Evolutionary conservation across 345 rosid species (phyloP), one percentile per base, ranked within the genome.

Genomic region (Gossypium longicalyx): DNA sequence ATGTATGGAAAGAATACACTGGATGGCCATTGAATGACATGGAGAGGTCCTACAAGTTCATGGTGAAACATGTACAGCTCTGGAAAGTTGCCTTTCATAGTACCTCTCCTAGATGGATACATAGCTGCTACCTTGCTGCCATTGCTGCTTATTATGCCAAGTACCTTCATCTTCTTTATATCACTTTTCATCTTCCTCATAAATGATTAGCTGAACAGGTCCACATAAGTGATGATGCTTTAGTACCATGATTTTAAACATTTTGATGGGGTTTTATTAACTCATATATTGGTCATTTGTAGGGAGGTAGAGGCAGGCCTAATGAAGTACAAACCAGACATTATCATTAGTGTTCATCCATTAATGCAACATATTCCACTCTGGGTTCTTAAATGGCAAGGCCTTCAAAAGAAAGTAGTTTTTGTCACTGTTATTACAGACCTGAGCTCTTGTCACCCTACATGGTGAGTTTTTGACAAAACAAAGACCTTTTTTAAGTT

Each of bases 231-330:
- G 23, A 2, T 70, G 25, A 56, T 71, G 75, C 53, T 43, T 69
- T 20, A 25, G 7, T 47, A 7, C 13, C 41, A 34, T 34, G 41
- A 5, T 34, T 12, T 47, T 47, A 10, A 47, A 47, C 16, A 47
- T 47, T 47, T 47, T 12, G 51, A 45, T 45, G 49, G 49, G 49
- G 3, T 9, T 45, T 45, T 45, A 45, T 45, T 2, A 8, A 45
- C 49, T 45, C 2, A 45, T 0, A 1, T 7, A 45, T 45, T 45
- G 41, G 41, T 1, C 41, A 34, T 34, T 3, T 78, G 78, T 62
- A 92, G 98, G 85, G 97, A 94, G 82, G 97, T 94, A 44, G 98
- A 94, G 80, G 98, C 97, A 0, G 98, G 98, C 41, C 76, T 94
- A 47, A 94, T 93, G 98, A 89, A 94, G 83, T 94, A 93, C 84